Evolutionary conservation across 306 rosid genomes (phyloP).

Genomic region (Prunus armeniaca): DNA sequence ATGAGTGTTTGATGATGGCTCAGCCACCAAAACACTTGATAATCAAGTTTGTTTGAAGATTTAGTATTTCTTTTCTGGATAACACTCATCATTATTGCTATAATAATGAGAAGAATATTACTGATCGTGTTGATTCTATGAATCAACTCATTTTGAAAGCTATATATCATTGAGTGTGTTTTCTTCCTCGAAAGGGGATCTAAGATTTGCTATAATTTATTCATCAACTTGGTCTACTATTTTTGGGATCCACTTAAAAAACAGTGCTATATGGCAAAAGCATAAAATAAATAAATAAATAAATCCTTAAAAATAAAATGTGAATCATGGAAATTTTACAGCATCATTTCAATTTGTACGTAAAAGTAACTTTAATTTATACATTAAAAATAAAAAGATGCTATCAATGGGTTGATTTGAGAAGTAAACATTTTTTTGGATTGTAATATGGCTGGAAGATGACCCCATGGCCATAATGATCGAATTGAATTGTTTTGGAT

Average conservation of each 20-base stretch:
- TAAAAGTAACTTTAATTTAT: too few relatives aligned
- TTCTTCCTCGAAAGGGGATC: neutral
- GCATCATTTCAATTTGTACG: too few relatives aligned
- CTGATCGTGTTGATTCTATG: neutral
- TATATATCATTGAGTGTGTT: neutral
- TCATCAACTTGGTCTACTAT: neutral
- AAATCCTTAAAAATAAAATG: too few relatives aligned
- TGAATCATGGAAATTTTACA: too few relatives aligned
- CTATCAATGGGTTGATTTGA: too few relatives aligned
- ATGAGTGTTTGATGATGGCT: neutral
- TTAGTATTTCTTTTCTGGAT: neutral
- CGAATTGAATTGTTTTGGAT: too few relatives aligned
- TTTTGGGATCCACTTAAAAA: neutral
- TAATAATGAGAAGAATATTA: neutral
- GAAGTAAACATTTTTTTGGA: too few relatives aligned
- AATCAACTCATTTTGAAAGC: conserved; percentile 7
- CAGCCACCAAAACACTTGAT: neutral
- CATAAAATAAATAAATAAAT: neutral
- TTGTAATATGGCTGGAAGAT: too few relatives aligned
- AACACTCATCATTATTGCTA: neutral
- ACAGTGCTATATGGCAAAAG: neutral
- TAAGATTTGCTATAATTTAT: neutral
- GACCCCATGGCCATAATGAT: too few relatives aligned
- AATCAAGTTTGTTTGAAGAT: neutral
- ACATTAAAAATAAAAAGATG: too few relatives aligned